phyloP scores from a whole-genome alignment of 352 stramenopile species.

The Globisporangium rhizosaccharum region DNA sequence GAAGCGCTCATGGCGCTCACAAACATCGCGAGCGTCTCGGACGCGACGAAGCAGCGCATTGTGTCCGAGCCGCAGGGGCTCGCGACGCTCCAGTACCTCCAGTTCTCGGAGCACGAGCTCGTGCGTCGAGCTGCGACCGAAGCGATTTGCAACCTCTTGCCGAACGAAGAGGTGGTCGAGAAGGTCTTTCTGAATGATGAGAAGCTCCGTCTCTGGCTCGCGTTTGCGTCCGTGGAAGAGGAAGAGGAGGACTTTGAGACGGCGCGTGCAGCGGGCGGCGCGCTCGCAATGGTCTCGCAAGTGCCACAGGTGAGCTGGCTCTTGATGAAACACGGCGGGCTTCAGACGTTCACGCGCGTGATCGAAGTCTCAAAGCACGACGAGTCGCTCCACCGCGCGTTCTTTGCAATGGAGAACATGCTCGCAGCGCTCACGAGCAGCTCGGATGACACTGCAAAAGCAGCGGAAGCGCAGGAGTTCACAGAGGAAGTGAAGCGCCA shows the following conservation, averaged over 20 bases:
- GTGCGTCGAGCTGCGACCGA: slow-evolving; percentile 96
- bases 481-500: slow-evolving; percentile 31
- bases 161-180: slow-evolving; percentile 90
- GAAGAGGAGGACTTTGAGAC: slow-evolving; percentile 90
- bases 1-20: slow-evolving; percentile 96
- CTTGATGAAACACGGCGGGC: slow-evolving; percentile 56
- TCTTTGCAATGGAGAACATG: slow-evolving; percentile 79
- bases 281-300: slow-evolving; percentile 92
- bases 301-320: slow-evolving; percentile 69
- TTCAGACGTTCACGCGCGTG: slow-evolving; percentile 55
- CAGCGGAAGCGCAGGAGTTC: slow-evolving; percentile 45
- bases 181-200: slow-evolving; percentile 91
- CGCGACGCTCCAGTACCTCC: slow-evolving; percentile 79
- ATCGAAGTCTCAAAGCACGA: slow-evolving; percentile 44
- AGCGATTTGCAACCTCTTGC: slow-evolving; percentile 94
- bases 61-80: slow-evolving; percentile 59
- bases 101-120: slow-evolving; percentile 97
- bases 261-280: slow-evolving; percentile 87
- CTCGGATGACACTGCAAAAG: slow-evolving; percentile 18
- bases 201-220: slow-evolving; percentile 92
- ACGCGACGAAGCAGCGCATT: slow-evolving; percentile 92
- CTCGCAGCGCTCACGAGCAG: slow-evolving; percentile 27
- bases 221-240: slow-evolving; percentile 90
- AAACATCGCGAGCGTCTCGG: slow-evolving; percentile 93
- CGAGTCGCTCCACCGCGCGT: slow-evolving; percentile 65